Evolutionary conservation across 345 rosid genomes (phyloP).

Genomic region (Salix caprea): DNA sequence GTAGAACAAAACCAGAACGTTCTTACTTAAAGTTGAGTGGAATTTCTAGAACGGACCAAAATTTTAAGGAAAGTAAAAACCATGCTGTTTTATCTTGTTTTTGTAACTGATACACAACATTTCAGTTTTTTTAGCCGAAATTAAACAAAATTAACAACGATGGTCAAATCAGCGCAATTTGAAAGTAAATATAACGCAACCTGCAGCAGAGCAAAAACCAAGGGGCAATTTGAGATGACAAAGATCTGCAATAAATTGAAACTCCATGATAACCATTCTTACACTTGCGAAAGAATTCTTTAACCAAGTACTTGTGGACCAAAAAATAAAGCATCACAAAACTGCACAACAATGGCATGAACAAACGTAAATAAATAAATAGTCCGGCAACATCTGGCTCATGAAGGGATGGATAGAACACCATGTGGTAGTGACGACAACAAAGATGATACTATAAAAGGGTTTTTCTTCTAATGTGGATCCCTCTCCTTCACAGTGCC

Average conservation of each 20-base stretch:
- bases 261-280: not conserved
- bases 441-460: not conserved
- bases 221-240: not conserved
- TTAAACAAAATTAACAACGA: no score
- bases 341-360: constrained; percentile 5
- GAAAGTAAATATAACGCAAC: not conserved
- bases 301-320: not conserved
- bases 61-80: no score
- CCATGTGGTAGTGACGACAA: not conserved
- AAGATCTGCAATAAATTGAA: not conserved
- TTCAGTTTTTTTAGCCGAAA: no score
- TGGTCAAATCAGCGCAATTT: not conserved
- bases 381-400: not conserved
- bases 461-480: not conserved
- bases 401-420: not conserved
- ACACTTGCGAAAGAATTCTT: not conserved
- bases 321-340: not conserved
- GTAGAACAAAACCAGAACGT: no score
- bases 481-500: not conserved
- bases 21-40: no score
- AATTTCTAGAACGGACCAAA: fast-evolving
- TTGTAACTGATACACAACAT: no score
- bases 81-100: no score
- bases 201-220: not conserved
- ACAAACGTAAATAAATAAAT: not conserved